Evolutionary conservation across 73 alveolate genomes (phyloP), one percentile per base, ranked within the genome.

Genomic region (Breviolum minutum): DNA sequence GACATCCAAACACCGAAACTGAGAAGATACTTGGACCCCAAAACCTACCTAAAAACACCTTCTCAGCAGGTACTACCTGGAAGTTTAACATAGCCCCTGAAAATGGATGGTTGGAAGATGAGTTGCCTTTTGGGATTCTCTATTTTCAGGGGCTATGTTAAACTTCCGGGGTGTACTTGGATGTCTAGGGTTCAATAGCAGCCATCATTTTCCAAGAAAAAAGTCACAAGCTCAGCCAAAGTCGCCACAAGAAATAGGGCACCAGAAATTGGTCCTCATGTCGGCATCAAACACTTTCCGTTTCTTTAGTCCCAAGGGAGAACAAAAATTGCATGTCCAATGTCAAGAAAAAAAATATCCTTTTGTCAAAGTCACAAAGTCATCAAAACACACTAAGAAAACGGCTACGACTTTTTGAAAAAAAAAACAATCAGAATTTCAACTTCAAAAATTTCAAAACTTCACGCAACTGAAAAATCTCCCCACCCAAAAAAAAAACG

Each of bases 171-270:
- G n/a, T n/a, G n/a, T n/a, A n/a, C n/a, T n/a, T n/a, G n/a, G n/a
- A n/a, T n/a, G n/a, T n/a, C n/a, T n/a, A n/a, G n/a, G n/a, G n/a
- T n/a, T n/a, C n/a, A n/a, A n/a, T n/a, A n/a, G n/a, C n/a, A n/a
- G n/a, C n/a, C n/a, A n/a, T n/a, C n/a, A n/a, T n/a, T n/a, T n/a
- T n/a, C n/a, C n/a, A n/a, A n/a, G n/a, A n/a, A n/a, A n/a, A n/a
- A n/a, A n/a, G n/a, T n/a, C n/a, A 66, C 24, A 68, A 68, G n/a
- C 24, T 13, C 83, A 19, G 80, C 77, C 94, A 86, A 86, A 86
- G 94, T 29, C 29, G 63, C 94, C 94, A 86, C 32, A 86, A n/a
- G 79, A 86, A 86, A 26, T 86, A 86, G n/a, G 94, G 94, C 94
- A 86, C 94, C 30, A 86, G 94, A 16, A 86, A 86, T 27, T 86